Evolutionary conservation across 805 yeast genomes (phyloP).

Genomic region (Yarrowia porcina): DNA sequence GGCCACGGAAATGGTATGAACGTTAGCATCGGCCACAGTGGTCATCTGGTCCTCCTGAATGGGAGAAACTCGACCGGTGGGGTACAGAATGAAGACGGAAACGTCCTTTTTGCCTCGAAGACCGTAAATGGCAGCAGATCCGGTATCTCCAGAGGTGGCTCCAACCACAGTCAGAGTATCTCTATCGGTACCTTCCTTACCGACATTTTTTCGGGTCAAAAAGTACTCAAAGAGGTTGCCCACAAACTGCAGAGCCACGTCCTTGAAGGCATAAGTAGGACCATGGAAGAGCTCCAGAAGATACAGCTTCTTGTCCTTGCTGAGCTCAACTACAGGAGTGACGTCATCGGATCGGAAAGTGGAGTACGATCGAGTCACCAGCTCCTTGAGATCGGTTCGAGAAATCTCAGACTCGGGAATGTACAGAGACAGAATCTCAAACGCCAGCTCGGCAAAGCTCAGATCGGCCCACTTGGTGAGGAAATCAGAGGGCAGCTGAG

Average conservation of each 20-base stretch:
- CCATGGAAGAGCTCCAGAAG: slow-evolving; percentile 95
- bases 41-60: slow-evolving; percentile 99
- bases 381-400: slow-evolving; percentile 56
- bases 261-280: slow-evolving; percentile 98
- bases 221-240: slow-evolving; percentile 96
- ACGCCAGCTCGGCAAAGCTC: slow-evolving; percentile 82
- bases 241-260: slow-evolving; percentile 95
- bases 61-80: slow-evolving; percentile 96
- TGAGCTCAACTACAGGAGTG: slow-evolving; percentile 68
- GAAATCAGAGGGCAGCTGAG: slow-evolving; percentile 57
- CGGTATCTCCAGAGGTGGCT: slow-evolving; percentile 99
- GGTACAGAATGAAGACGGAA: slow-evolving; percentile 93
- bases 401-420: slow-evolving; percentile 72
- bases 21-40: slow-evolving; percentile 86
- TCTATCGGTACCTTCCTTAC: slow-evolving; percentile 53
- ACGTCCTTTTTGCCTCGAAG: slow-evolving; percentile 95
- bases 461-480: slow-evolving; percentile 66
- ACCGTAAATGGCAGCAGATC: slow-evolving; percentile 98
- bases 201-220: slow-evolving; percentile 67
- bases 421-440: slow-evolving; percentile 77
- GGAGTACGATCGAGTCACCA: slow-evolving; percentile 73
- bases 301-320: slow-evolving; percentile 59
- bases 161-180: slow-evolving; percentile 94
- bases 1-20: slow-evolving; percentile 89
- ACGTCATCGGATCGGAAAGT: slow-evolving; percentile 87